Base-by-base conservation (phyloP, 768 basidiomycete genomes). In the Dentipellis sp. region DNA sequence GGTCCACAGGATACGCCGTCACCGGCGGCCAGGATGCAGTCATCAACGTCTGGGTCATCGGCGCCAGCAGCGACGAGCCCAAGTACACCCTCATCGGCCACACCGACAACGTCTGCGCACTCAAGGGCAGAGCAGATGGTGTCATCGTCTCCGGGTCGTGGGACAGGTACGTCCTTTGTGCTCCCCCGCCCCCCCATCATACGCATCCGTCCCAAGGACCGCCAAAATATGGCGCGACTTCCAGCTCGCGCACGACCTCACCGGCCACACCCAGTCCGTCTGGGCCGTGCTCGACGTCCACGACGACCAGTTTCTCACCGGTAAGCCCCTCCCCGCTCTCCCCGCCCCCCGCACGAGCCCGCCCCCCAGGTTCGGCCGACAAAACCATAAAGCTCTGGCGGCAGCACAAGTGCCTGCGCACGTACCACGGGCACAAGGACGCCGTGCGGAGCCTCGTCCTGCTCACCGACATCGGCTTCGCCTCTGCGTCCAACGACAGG, bases 401-500 rank as follows among this genome's bases (percentile, higher is more conserved):
- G 53, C 78, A 84, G 61, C 82, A 88, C 68, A 90, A 91, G 69
- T 73, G 71, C 22, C 60, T 92, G 10, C 81, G 81, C 46, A 91
- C 86, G 10, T 98, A 83, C 67, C 75, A 76, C 38, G 95, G 94
- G 2, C 97, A 99, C 69, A 83, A 78, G 59, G 94, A 95, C 65
- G 92, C 92, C 46, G 95, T 99, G 16, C 84, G 97, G 59, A 88
- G 86, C 6, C 71, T 99, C 36, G 82, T 87, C 2, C 68, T 89
- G 52, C 75, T 94, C 22, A 83, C 86, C 12, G 88, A 92, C 66
- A 82, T 91, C 59, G 91, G 93, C 6, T 99, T 99, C 68, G 97
- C 90, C 50, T 97, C 92, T 45, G 95, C 91, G 60, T 90, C 89
- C 14, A 98, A 99, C 64, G 97, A 99, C 68, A 90, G 88, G 91